A percentile compares a stretch with the other conserved stretches of the same genome.
phyloP scores from a whole-genome alignment of 2,329 filamentous ascomycete species.

The Dothiorella sarmentorum region DNA sequence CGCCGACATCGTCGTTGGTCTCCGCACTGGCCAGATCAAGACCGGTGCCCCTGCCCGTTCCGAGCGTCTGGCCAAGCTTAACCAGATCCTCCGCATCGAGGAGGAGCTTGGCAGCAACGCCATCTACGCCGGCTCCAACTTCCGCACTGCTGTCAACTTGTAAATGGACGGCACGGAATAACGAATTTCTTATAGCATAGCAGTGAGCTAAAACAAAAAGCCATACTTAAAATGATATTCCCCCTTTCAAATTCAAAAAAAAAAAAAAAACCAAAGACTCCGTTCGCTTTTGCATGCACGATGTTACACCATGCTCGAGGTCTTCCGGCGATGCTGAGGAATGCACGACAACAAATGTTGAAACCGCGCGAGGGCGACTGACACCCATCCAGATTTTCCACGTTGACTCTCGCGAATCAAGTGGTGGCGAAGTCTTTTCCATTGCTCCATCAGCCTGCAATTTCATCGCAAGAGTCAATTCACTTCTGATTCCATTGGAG shows the following conservation, averaged over 20 bases:
- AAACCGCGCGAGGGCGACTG: neutral
- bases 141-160: slow-evolving; percentile 86
- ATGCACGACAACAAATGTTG: neutral
- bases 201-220: slow-evolving; percentile 11
- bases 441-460: neutral
- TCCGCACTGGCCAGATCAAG: slow-evolving; percentile 98
- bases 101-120: slow-evolving; percentile 94
- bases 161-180: slow-evolving; percentile 46
- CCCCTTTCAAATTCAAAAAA: slow-evolving; percentile 6
- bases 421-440: neutral
- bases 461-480: neutral
- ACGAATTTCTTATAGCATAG: slow-evolving; percentile 17
- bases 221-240: slow-evolving; percentile 12
- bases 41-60: slow-evolving; percentile 93
- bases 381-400: neutral
- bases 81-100: slow-evolving; percentile 99
- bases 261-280: no score
- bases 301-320: neutral
- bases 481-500: neutral
- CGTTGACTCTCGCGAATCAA: neutral
- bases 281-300: neutral
- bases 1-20: slow-evolving; percentile 94
- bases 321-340: neutral
- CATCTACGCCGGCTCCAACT: slow-evolving; percentile 86
- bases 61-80: slow-evolving; percentile 98